These are phyloP conservation scores for Flaveria trinervia DNA, from an alignment of 129 eudicot genomes.

Conservation along the genomic window DNA sequence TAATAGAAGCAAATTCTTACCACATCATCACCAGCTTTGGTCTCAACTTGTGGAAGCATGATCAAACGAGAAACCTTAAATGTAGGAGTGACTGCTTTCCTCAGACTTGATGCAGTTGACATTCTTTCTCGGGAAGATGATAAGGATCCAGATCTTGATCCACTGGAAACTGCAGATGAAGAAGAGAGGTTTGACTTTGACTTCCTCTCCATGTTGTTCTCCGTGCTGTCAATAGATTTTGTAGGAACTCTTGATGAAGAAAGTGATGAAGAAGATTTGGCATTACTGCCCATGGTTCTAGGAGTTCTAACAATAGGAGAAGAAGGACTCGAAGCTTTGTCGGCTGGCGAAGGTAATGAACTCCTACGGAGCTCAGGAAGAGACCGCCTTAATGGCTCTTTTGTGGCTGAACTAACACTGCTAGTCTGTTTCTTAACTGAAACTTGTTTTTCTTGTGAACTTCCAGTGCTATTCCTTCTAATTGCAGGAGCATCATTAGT, in stretches of 20 bases:
- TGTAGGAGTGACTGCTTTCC: slow-evolving; percentile 61
- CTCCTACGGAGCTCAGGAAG: slow-evolving; percentile 72
- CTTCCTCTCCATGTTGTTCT: slow-evolving; percentile 49
- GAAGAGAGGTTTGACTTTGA: slow-evolving; percentile 56
- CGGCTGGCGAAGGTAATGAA: slow-evolving; percentile 44
- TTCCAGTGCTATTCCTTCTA: slow-evolving; percentile 91
- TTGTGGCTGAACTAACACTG: slow-evolving; percentile 41
- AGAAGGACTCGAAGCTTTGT: slow-evolving; percentile 45
- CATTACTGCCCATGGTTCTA: slow-evolving; percentile 29
- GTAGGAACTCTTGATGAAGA: slow-evolving; percentile 62
- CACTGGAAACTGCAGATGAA: slow-evolving; percentile 54
- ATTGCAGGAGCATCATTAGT: slow-evolving; percentile 47
- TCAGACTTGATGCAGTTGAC: slow-evolving; percentile 59
- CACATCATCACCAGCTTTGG: slow-evolving; percentile 92
- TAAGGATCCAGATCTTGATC: slow-evolving; percentile 48
- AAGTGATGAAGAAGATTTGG: slow-evolving; percentile 47
- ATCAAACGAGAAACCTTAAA: slow-evolving; percentile 78
- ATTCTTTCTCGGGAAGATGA: slow-evolving; percentile 59
- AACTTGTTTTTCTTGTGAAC: slow-evolving; percentile 58
- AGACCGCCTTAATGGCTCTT: slow-evolving; percentile 67
- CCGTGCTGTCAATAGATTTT: slow-evolving; percentile 67
- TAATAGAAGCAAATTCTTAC: slow-evolving; percentile 42
- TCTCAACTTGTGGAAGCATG: slow-evolving; percentile 92
- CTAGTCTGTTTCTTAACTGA: slow-evolving; percentile 42
- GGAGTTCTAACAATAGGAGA: slow-evolving; percentile 64